Evolutionary conservation across 2,329 filamentous ascomycete genomes (phyloP).

Genomic region (Colletotrichum plurivorum): DNA sequence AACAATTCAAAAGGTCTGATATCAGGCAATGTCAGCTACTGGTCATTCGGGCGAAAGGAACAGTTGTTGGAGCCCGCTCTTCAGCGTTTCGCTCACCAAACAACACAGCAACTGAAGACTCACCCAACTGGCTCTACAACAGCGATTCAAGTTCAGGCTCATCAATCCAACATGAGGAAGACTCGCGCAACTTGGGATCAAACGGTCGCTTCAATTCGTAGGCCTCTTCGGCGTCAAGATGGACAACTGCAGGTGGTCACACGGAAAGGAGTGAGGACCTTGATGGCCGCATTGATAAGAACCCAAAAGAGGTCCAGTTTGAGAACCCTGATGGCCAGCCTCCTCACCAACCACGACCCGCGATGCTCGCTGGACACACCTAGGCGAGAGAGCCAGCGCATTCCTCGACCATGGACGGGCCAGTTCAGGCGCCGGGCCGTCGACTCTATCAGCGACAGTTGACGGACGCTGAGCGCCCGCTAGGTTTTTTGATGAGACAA

Average conservation of each 20-base stretch:
- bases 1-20: too few relatives aligned
- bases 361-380: not conserved
- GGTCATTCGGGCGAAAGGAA: too few relatives aligned
- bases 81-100: too few relatives aligned
- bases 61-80: too few relatives aligned
- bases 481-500: slow-evolving; percentile 27
- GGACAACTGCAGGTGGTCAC: not conserved
- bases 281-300: slow-evolving; percentile 38
- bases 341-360: slow-evolving; percentile 24
- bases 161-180: too few relatives aligned
- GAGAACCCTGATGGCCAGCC: slow-evolving; percentile 41
- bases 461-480: slow-evolving; percentile 21
- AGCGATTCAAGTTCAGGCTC: too few relatives aligned
- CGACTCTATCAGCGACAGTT: slow-evolving; percentile 11
- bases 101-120: too few relatives aligned
- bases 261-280: slow-evolving; percentile 30
- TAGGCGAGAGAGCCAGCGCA: slow-evolving; percentile 25
- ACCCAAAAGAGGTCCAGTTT: slow-evolving; percentile 35
- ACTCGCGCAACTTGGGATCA: not conserved
- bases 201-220: too few relatives aligned
- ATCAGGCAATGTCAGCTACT: too few relatives aligned
- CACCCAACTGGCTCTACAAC: too few relatives aligned
- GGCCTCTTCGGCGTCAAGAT: not conserved
- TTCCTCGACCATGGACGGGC: not conserved
- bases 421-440: slow-evolving; percentile 15